Evolutionary conservation across 2,329 filamentous ascomycete species (phyloP).

Genomic region (Byssochlamys sp.): DNA sequence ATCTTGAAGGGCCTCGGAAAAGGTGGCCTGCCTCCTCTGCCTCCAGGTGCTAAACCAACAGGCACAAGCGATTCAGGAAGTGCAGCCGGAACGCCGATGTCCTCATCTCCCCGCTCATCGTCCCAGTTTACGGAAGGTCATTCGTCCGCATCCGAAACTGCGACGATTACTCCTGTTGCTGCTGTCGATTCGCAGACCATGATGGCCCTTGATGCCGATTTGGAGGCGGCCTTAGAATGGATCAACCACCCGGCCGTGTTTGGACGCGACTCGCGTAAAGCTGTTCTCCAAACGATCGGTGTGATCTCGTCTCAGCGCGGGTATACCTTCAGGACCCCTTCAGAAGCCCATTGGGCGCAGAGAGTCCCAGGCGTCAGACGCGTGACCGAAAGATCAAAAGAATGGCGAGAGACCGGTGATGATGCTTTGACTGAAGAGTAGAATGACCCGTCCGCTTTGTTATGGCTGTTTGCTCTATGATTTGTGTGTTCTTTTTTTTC

Average conservation of each 20-base stretch:
- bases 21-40: constrained; percentile 81
- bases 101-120: constrained; percentile 30
- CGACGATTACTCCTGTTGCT: constrained; percentile 46
- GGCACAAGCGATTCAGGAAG: constrained; percentile 34
- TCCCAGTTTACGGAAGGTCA: constrained; percentile 25
- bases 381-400: constrained; percentile 71
- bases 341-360: constrained; percentile 80
- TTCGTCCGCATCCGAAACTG: constrained; percentile 30
- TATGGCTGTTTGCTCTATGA: constrained; percentile 1
- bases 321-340: constrained; percentile 83
- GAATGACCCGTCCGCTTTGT: constrained; percentile 2
- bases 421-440: constrained; percentile 55
- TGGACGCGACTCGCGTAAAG: constrained; percentile 84
- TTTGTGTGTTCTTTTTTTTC: constrained; percentile 2
- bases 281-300: constrained; percentile 88
- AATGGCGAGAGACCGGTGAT: constrained; percentile 81
- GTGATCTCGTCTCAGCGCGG: constrained; percentile 91
- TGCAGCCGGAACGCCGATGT: constrained; percentile 28
- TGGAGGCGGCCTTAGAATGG: constrained; percentile 88
- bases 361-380: constrained; percentile 71
- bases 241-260: constrained; percentile 95
- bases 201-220: constrained; percentile 75
- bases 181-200: constrained; percentile 81
- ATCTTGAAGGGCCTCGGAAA: constrained; percentile 95
- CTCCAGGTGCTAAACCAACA: constrained; percentile 42